phyloP scores from a whole-genome alignment of 2,329 filamentous ascomycete genomes.

The Neonectria coccinea region DNA sequence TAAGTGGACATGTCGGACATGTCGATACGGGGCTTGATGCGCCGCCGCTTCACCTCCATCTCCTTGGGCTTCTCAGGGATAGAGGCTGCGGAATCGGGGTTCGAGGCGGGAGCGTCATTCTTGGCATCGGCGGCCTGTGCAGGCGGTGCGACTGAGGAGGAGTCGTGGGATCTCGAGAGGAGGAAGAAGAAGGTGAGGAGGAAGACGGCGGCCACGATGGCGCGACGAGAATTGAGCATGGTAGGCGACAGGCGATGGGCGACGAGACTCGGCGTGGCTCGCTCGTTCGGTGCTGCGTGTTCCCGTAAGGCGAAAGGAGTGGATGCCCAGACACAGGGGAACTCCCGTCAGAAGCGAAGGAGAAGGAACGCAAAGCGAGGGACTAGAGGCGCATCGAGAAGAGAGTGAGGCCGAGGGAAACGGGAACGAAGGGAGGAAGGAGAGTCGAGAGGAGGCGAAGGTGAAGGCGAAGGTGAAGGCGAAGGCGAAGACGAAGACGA shows the following conservation, averaged over 20 bases:
- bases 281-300: slow-evolving; percentile 2
- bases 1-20: slow-evolving; percentile 77
- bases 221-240: slow-evolving; percentile 85
- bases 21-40: slow-evolving; percentile 67
- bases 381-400: slow-evolving; percentile 40
- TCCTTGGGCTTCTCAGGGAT: slow-evolving; percentile 32
- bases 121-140: slow-evolving; percentile 31
- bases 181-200: slow-evolving; percentile 78
- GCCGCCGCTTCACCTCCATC: slow-evolving; percentile 37
- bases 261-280: slow-evolving; percentile 25
- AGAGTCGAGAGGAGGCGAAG: slow-evolving; percentile 19
- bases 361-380: slow-evolving; percentile 31
- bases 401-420: slow-evolving; percentile 29
- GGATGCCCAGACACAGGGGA: slow-evolving; percentile 35
- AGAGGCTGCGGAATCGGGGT: slow-evolving; percentile 35
- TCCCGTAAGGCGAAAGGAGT: slow-evolving; percentile 37
- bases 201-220: slow-evolving; percentile 76
- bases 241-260: slow-evolving; percentile 33
- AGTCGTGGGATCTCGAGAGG: slow-evolving; percentile 70
- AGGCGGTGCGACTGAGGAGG: slow-evolving; percentile 35
- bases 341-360: slow-evolving; percentile 25
- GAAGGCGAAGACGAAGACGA: slow-evolving; percentile 14
- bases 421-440: slow-evolving; percentile 29
- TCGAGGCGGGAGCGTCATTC: slow-evolving; percentile 39
- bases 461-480: slow-evolving; percentile 15